These are phyloP conservation scores for Sugiyamaella chiloensis DNA, from an alignment of 805 yeast species.

Conservation along the genomic window DNA sequence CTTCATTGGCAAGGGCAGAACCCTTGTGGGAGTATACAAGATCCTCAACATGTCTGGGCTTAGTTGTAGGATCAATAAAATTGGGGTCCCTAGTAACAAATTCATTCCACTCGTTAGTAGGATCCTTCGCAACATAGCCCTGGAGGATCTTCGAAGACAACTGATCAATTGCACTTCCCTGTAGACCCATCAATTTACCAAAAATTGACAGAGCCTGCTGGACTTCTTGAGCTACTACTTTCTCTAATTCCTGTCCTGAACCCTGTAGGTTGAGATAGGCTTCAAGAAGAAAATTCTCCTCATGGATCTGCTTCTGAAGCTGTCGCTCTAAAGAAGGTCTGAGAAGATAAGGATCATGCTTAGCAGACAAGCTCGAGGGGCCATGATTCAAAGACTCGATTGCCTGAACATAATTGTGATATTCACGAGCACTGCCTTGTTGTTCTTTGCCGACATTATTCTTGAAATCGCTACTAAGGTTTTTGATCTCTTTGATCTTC, in stretches of 20 bases:
- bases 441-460: constrained; percentile 70
- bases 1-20: constrained; percentile 63
- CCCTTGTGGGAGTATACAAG: constrained; percentile 64
- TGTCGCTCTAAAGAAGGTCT: constrained; percentile 71
- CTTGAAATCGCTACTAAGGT: constrained; percentile 79
- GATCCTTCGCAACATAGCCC: constrained; percentile 73
- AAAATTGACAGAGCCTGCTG: constrained; percentile 76
- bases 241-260: constrained; percentile 84
- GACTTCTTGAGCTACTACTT: constrained; percentile 80
- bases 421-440: constrained; percentile 56
- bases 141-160: constrained; percentile 69
- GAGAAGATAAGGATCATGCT: constrained; percentile 78
- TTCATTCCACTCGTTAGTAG: constrained; percentile 84
- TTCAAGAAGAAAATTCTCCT: constrained; percentile 83
- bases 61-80: constrained; percentile 61
- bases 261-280: constrained; percentile 83
- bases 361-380: constrained; percentile 45
- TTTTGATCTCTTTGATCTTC: constrained; percentile 83
- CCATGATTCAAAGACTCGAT: constrained; percentile 57
- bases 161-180: constrained; percentile 36
- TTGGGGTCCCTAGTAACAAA: constrained; percentile 70
- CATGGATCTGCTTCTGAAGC: constrained; percentile 70
- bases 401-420: constrained; percentile 55
- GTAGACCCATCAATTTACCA: constrained; percentile 58
- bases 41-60: constrained; percentile 59